Conservation (phyloP, 2,329 filamentous ascomycete species). For the Aspergillus clavatus region DNA sequence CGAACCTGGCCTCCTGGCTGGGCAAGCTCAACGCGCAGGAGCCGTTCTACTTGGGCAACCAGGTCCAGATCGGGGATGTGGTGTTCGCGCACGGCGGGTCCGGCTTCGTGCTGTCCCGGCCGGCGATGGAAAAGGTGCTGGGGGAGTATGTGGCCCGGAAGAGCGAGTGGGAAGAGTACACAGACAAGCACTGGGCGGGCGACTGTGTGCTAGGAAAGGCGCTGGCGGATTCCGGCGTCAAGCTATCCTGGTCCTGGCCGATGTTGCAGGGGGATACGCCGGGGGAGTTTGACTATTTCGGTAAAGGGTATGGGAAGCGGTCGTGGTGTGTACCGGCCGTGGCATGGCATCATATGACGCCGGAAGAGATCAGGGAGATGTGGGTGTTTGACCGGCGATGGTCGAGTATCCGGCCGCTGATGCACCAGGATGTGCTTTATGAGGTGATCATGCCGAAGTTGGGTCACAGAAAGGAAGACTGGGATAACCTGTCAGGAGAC, state of each 20-base stretch:
- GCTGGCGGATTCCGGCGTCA: conserved; percentile 40
- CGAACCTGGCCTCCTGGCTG: conserved; percentile 50
- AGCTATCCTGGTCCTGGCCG: conserved; percentile 44
- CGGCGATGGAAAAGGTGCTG: conserved; percentile 40
- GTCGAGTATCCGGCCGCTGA: conserved; percentile 19
- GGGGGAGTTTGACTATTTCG: conserved; percentile 37
- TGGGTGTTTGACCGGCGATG: conserved; percentile 40
- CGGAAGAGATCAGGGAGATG: conserved; percentile 38
- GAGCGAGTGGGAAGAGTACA: conserved; percentile 41
- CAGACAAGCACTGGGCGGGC: conserved; percentile 42
- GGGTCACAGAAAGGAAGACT: conserved; percentile 13
- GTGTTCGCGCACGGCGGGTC: conserved; percentile 50
- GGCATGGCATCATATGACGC: conserved; percentile 46
- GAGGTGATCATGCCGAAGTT: conserved; percentile 13
- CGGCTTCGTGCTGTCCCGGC: conserved; percentile 47
- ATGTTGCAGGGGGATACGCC: conserved; percentile 37
- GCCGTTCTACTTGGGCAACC: conserved; percentile 50
- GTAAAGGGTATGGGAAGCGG: conserved; percentile 31
- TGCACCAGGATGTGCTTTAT: conserved; percentile 26
- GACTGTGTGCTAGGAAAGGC: conserved; percentile 46
- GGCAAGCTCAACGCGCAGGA: conserved; percentile 42
- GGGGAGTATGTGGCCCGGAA: conserved; percentile 35
- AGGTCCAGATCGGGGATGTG: conserved; percentile 45
- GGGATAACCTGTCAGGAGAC: conserved; percentile 21
- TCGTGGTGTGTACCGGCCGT: conserved; percentile 48